Conservation (phyloP, 306 rosid genomes). For the Sindora glabra region DNA sequence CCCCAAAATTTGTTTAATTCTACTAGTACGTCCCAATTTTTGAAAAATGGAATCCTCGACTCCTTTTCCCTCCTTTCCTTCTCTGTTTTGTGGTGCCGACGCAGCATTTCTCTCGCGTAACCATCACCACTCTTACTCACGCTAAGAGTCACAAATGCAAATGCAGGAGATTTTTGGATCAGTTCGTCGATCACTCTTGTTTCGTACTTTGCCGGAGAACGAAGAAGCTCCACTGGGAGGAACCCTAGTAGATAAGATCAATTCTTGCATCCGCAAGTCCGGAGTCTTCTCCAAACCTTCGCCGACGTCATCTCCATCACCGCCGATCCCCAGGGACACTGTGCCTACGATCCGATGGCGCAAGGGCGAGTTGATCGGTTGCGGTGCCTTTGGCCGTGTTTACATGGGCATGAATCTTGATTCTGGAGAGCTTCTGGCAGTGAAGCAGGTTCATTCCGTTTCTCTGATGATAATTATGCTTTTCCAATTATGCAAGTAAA, state of each 20-base stretch:
- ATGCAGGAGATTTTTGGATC: constrained; percentile 97
- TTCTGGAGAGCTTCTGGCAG: constrained; percentile 98
- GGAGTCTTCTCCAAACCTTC: constrained; percentile 74
- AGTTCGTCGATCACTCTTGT: constrained; percentile 93
- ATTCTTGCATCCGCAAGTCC: constrained; percentile 69
- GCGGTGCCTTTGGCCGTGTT: constrained; percentile 96
- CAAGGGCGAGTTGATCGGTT: constrained; percentile 96
- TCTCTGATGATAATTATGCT: background rate
- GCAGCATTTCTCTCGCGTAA: constrained; percentile 21
- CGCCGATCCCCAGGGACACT: constrained; percentile 30
- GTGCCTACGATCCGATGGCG: constrained; percentile 92
- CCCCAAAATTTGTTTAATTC: too few relatives aligned
- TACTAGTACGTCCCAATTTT: constrained; percentile 13
- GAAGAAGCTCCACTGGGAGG: constrained; percentile 50
- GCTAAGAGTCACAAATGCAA: background rate
- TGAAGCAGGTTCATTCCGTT: constrained; percentile 62
- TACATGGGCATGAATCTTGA: constrained; percentile 99
- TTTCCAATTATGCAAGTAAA: too few relatives aligned
- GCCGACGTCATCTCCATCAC: constrained; percentile 29
- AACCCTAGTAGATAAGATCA: constrained; percentile 75
- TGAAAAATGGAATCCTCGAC: constrained; percentile 31
- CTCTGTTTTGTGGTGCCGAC: constrained; percentile 24
- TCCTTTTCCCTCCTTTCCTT: constrained; percentile 43
- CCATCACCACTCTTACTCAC: background rate
- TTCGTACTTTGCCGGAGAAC: constrained; percentile 61